Percentiles rank a stretch among this genome's conserved stretches.
These are phyloP conservation scores for Baorangia bicolor DNA, from an alignment of 768 basidiomycete species.

Conservation along the genomic window DNA sequence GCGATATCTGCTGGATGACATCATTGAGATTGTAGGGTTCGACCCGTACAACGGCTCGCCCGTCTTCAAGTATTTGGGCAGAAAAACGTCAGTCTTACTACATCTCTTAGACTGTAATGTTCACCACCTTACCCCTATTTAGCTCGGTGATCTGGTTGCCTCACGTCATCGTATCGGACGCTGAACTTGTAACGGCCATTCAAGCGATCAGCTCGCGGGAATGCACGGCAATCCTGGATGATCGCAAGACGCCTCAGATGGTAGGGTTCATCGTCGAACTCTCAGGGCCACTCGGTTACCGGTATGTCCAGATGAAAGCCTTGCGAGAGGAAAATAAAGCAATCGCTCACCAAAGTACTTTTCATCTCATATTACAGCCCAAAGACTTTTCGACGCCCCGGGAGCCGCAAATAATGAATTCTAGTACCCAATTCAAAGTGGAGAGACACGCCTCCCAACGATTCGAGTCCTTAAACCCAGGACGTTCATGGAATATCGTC, in stretches of 20 bases:
- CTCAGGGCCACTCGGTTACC: not conserved
- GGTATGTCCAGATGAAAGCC: slow-evolving; percentile 1
- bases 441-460: slow-evolving; percentile 5
- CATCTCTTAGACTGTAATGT: not conserved
- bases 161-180: not conserved
- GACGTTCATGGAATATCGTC: slow-evolving; percentile 10
- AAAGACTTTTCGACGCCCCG: slow-evolving; percentile 7
- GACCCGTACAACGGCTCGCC: slow-evolving; percentile 6
- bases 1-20: slow-evolving; percentile 16
- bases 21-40: slow-evolving; percentile 16
- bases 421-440: not conserved
- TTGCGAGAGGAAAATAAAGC: not conserved
- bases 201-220: slow-evolving; percentile 3
- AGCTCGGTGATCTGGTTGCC: slow-evolving; percentile 5
- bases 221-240: slow-evolving; percentile 11
- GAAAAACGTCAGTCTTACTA: slow-evolving; percentile 5
- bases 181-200: slow-evolving; percentile 3
- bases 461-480: slow-evolving; percentile 13
- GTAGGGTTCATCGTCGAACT: slow-evolving; percentile 17
- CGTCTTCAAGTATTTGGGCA: slow-evolving; percentile 9
- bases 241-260: slow-evolving; percentile 5
- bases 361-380: not conserved
- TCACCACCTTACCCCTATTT: not conserved
- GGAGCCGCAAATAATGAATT: not conserved
- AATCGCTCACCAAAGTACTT: too few species aligned